Evolutionary conservation across 306 rosid genomes (phyloP), one percentile per base, ranked within the genome.

Genomic region (Luffa acutangula): DNA sequence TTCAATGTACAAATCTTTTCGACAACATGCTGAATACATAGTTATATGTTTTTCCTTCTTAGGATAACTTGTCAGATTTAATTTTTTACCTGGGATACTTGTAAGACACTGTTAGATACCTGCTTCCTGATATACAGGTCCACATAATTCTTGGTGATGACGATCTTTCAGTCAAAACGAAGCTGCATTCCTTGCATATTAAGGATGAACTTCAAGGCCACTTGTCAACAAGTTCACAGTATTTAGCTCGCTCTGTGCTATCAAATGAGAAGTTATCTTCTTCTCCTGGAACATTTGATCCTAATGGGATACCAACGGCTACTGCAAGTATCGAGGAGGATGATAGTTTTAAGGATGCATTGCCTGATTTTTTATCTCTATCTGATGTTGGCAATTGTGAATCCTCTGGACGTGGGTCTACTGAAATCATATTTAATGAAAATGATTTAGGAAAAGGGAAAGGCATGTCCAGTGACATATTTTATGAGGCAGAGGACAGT

Each of bases 171-270:
- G 84, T 93, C 62, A 91, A 89, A 85, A 88, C 86, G 87, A 95
- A 93, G 80, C 82, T 95, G 83, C 99, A 95, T 83, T 93, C 97
- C 58, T 83, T 95, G 81, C 90, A 88, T 85, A 88, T 95, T 79
- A 95, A 87, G 80, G 99, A 93, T 90, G 93, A 95, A 84, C 97
- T 95, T 90, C 94, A 89, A 86, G 91, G 93, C 84, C 86, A 81
- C 78, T 78, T 89, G 7, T 95, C 91, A 34, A 80, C 34, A 58
- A 82, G 86, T 75, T 93, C 92, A 69, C 86, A 80, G 56, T 95
- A 91, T 90, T 88, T 95, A 79, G 97, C 97, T 79, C 89, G 91
- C 82, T 95, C 99, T 4, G 97, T 93, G 78, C 87, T 91, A 73
- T 84, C 85, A 62, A 85, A 75, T 85, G 97, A 86, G 69, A 79